Conservation (phyloP, 164 flowering plant species). For the Taxillus chinensis region DNA sequence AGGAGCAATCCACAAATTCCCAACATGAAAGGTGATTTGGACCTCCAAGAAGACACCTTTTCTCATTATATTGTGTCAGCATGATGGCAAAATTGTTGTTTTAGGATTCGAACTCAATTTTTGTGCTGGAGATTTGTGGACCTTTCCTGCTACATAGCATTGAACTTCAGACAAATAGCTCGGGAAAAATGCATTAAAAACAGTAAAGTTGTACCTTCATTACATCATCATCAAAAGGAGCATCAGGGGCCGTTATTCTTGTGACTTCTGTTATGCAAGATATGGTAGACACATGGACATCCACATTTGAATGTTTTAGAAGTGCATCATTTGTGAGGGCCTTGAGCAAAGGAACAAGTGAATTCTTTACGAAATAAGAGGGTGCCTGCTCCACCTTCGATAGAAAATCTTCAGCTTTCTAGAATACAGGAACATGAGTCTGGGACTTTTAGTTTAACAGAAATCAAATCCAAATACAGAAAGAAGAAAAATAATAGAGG, state of each 20-base stretch:
- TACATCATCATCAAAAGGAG: constrained; percentile 1
- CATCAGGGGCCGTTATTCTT: not conserved
- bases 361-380: not conserved
- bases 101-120: not conserved
- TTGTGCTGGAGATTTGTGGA: not conserved
- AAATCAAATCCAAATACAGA: too few species aligned
- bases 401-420: not conserved
- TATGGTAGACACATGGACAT: not conserved
- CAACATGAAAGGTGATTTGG: too few species aligned
- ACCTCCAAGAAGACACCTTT: too few species aligned
- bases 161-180: too few species aligned
- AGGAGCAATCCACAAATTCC: too few species aligned
- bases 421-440: not conserved
- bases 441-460: too few species aligned
- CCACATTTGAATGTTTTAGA: not conserved
- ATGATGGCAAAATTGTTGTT: too few species aligned
- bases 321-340: not conserved
- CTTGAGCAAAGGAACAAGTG: not conserved
- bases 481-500: too few species aligned
- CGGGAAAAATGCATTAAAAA: not conserved
- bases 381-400: not conserved
- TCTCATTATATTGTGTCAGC: too few species aligned
- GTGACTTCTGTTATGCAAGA: not conserved
- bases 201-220: not conserved
- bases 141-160: too few species aligned